A percentile compares a stretch with the other conserved stretches of the same genome.
phyloP scores from a whole-genome alignment of 768 basidiomycete genomes.

The Podaxis pistillaris region DNA sequence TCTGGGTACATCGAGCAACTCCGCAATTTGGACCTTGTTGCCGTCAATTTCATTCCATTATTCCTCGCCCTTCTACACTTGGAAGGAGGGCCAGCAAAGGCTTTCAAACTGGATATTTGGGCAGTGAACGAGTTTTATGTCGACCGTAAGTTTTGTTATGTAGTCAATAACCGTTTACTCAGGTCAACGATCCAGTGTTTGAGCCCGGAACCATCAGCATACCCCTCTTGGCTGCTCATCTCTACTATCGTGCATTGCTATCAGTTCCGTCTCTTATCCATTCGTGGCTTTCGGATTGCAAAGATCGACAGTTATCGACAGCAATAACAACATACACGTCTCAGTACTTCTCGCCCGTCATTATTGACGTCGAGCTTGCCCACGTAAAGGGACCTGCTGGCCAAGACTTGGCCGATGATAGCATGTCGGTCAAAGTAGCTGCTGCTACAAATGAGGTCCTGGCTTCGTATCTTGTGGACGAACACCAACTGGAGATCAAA shows the following conservation, averaged over 20 bases:
- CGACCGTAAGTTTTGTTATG: conserved; percentile 48
- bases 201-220: conserved; percentile 51
- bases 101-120: conserved; percentile 85
- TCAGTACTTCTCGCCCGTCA: conserved; percentile 82
- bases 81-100: conserved; percentile 59
- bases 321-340: conserved; percentile 79
- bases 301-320: conserved; percentile 83
- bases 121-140: conserved; percentile 81
- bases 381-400: conserved; percentile 59
- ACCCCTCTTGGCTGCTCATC: conserved; percentile 75
- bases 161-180: background rate
- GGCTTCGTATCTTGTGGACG: conserved; percentile 85
- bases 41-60: conserved; percentile 64
- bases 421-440: conserved; percentile 71
- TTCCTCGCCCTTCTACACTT: conserved; percentile 68
- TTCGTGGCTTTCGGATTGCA: conserved; percentile 82
- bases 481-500: conserved; percentile 87
- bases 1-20: conserved; percentile 86
- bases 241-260: conserved; percentile 85
- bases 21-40: conserved; percentile 64
- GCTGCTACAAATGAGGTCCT: conserved; percentile 69
- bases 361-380: conserved; percentile 81
- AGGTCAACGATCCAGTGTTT: conserved; percentile 42
- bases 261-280: conserved; percentile 85
- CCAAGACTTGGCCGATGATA: conserved; percentile 70